Evolutionary conservation across 768 basidiomycete species (phyloP).

Genomic region (Guyanaporus albipodus): DNA sequence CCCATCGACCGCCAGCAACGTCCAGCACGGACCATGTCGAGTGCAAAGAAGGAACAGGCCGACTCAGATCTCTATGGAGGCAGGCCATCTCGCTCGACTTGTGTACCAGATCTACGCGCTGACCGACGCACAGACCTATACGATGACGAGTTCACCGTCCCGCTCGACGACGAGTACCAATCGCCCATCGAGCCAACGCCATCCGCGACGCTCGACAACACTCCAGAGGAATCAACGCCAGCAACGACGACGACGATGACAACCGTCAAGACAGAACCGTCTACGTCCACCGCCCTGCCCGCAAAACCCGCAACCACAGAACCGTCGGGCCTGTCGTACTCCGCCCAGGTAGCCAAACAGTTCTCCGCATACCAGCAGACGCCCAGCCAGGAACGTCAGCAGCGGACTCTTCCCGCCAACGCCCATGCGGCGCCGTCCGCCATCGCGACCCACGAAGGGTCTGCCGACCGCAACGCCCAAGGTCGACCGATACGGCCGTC

Average conservation of each 20-base stretch:
- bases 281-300: constrained; percentile 22
- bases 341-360: constrained; percentile 62
- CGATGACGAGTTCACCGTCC: constrained; percentile 40
- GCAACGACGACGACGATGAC: constrained; percentile 12
- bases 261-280: constrained; percentile 23
- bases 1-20: constrained; percentile 4
- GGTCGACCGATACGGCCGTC: constrained; percentile 59
- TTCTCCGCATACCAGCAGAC: constrained; percentile 63
- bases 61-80: constrained; percentile 48
- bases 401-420: constrained; percentile 30
- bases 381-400: constrained; percentile 60
- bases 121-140: constrained; percentile 44
- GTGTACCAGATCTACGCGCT: not conserved
- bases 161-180: constrained; percentile 31
- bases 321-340: constrained; percentile 46
- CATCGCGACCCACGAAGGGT: constrained; percentile 36
- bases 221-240: constrained; percentile 16
- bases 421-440: constrained; percentile 27
- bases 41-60: constrained; percentile 25
- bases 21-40: constrained; percentile 15
- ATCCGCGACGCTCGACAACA: constrained; percentile 17
- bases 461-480: constrained; percentile 33
- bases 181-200: constrained; percentile 25
- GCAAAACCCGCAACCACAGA: constrained; percentile 26
- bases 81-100: constrained; percentile 25